Evolutionary conservation across 441 rosid species (phyloP).

Genomic region (Arabidopsis lyrata): DNA sequence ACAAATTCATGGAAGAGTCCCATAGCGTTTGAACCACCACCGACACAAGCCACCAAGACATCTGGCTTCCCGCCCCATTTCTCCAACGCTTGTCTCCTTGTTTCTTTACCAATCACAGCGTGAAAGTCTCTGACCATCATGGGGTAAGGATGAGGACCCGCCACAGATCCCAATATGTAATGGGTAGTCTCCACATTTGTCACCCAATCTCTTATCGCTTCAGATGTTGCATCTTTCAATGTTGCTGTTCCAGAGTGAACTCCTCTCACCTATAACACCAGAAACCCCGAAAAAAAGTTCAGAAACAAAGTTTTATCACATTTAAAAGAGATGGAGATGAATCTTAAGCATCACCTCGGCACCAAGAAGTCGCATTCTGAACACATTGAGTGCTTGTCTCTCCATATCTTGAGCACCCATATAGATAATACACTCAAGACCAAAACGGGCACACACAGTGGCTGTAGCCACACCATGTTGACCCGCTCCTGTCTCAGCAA

Average conservation of each 20-base stretch:
- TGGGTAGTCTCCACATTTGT: conserved; percentile 94
- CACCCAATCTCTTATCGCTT: conserved; percentile 96
- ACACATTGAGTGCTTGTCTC: conserved; percentile 89
- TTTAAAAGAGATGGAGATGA: conserved; percentile 2
- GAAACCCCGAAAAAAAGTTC: background rate
- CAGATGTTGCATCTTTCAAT: conserved; percentile 88
- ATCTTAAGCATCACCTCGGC: conserved; percentile 60
- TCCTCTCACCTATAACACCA: conserved; percentile 55
- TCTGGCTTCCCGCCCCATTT: conserved; percentile 98
- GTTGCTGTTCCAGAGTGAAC: conserved; percentile 95
- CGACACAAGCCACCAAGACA: conserved; percentile 86
- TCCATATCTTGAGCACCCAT: conserved; percentile 98
- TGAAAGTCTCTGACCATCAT: conserved; percentile 96
- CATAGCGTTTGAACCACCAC: conserved; percentile 93
- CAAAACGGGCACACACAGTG: conserved; percentile 89
- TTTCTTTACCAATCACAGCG: conserved; percentile 83
- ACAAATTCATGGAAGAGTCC: conserved; percentile 94
- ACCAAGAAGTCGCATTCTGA: conserved; percentile 91
- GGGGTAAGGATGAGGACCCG: conserved; percentile 95
- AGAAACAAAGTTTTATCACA: conserved; percentile 9
- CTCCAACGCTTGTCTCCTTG: conserved; percentile 80
- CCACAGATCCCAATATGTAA: conserved; percentile 93
- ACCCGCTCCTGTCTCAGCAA: conserved; percentile 96
- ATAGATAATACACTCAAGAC: conserved; percentile 75
- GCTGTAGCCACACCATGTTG: conserved; percentile 98